These are phyloP conservation scores for Chaetomium olivaceum DNA, from an alignment of 2,329 filamentous ascomycete species.

Conservation along the genomic window DNA sequence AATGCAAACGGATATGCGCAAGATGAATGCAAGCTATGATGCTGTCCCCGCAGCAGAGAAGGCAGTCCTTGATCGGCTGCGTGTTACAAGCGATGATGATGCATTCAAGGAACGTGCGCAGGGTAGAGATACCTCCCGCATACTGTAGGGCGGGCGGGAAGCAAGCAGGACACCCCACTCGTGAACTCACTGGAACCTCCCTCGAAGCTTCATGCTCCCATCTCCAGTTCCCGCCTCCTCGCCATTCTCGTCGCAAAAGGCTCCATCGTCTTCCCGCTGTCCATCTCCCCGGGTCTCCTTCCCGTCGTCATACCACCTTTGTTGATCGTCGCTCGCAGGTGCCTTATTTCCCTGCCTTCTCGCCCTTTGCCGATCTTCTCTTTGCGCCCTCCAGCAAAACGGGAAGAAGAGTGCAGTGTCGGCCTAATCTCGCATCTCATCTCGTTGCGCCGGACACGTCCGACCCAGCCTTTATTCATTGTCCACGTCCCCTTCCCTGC, in stretches of 20 bases:
- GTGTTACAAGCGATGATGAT: constrained; percentile 23
- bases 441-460: constrained; percentile 17
- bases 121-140: constrained; percentile 2
- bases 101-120: constrained; percentile 24
- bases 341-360: constrained; percentile 10
- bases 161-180: constrained; percentile 31
- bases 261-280: constrained; percentile 21
- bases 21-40: not conserved
- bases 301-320: not conserved
- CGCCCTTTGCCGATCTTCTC: constrained; percentile 7
- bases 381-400: constrained; percentile 4
- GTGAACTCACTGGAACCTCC: constrained; percentile 22
- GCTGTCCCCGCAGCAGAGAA: not conserved
- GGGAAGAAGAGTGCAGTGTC: not conserved
- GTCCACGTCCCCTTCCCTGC: constrained; percentile 20
- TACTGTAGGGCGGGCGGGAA: constrained; percentile 28
- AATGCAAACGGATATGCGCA: not conserved
- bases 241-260: constrained; percentile 11
- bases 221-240: constrained; percentile 22
- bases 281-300: constrained; percentile 7
- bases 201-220: constrained; percentile 32
- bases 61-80: constrained; percentile 13
- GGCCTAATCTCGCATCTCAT: constrained; percentile 20
- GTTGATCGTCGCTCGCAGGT: constrained; percentile 8
- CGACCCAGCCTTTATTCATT: constrained; percentile 29